Base-by-base conservation (phyloP, 148 eudicot genomes). In the Rhododendron simsii region DNA sequence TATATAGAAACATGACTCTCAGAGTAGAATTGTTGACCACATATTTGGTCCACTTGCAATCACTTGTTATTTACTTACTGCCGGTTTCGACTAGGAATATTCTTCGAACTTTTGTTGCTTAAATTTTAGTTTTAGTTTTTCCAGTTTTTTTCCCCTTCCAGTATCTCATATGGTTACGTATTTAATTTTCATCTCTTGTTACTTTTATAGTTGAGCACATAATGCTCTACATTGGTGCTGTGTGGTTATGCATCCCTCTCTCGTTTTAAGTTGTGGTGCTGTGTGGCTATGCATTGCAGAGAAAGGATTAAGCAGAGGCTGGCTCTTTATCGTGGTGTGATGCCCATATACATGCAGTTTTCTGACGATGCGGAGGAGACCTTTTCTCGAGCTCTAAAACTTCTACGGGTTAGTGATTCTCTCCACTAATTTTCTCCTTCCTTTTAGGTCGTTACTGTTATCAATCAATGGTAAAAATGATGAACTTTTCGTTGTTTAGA, bases 311-410 rank as follows among this genome's bases (percentile, higher is more conserved):
- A 97, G 90, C 99, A 95, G 91, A 89, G 96, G 86, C 88, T 97
- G 86, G 89, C 87, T 86, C 92, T 97, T 83, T 97, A 92, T 85
- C 98, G 92, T 33, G 98, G 98, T 55, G 98, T 94, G 81, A 91
- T 89, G 92, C 98, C 99, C 53, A 95, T 97, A 88, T 88, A 89
- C 86, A 97, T 97, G 99, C 87, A 94, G 69, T 97, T 97, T 89
- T 95, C 98, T 78, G 95, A 95, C 88, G 98, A 97, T 73, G 93
- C 88, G 0, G 99, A 97, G 89, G 98, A 97, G 89, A 95, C 99
- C 26, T 94, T 94, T 89, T 92, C 96, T 51, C 93, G 96, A 82
- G 98, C 99, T 84, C 39, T 93, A 69, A 90, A 92, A 83, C 95
- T 93, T 67, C 88, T 97, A 88, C 57, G 88, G 98, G 99, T 97